Evolutionary conservation across 805 yeast species (phyloP).

Genomic region (Candida awuae): DNA sequence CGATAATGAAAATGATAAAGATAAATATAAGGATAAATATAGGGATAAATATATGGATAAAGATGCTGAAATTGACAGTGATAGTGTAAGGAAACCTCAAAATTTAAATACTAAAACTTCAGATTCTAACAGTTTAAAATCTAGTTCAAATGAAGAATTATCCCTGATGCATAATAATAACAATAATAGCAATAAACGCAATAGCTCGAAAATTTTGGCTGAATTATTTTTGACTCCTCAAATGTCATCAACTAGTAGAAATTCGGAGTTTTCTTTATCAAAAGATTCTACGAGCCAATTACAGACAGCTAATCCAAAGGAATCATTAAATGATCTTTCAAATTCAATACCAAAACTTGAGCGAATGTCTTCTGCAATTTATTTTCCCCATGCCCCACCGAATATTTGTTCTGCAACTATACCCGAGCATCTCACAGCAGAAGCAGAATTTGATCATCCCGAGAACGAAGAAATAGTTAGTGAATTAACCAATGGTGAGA

Average conservation of each 20-base stretch:
- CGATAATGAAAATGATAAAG: too few relatives aligned
- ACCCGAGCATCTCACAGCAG: conserved; percentile 40
- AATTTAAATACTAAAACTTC: too few relatives aligned
- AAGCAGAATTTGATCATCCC: conserved; percentile 38
- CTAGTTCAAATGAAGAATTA: too few relatives aligned
- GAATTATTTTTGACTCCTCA: not conserved
- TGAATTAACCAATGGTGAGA: not conserved
- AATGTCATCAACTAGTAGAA: not conserved
- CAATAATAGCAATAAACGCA: too few relatives aligned
- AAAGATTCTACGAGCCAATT: too few relatives aligned
- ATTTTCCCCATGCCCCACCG: conserved; percentile 55
- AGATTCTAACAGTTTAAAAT: too few relatives aligned
- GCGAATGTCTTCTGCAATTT: conserved; percentile 64
- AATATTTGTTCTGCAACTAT: conserved; percentile 14
- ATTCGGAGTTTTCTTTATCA: too few relatives aligned
- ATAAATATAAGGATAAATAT: too few relatives aligned
- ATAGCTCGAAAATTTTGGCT: conserved; percentile 3
- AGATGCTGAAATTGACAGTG: too few relatives aligned
- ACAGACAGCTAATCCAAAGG: not conserved
- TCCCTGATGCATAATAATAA: too few relatives aligned
- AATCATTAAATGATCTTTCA: conserved; percentile 1
- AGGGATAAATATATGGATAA: too few relatives aligned
- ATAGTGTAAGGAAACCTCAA: too few relatives aligned
- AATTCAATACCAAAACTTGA: conserved; percentile 31
- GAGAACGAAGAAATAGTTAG: conserved; percentile 9